These are phyloP conservation scores for Cadophora sp. DNA, from an alignment of 2,329 filamentous ascomycete species.

Conservation along the genomic window DNA sequence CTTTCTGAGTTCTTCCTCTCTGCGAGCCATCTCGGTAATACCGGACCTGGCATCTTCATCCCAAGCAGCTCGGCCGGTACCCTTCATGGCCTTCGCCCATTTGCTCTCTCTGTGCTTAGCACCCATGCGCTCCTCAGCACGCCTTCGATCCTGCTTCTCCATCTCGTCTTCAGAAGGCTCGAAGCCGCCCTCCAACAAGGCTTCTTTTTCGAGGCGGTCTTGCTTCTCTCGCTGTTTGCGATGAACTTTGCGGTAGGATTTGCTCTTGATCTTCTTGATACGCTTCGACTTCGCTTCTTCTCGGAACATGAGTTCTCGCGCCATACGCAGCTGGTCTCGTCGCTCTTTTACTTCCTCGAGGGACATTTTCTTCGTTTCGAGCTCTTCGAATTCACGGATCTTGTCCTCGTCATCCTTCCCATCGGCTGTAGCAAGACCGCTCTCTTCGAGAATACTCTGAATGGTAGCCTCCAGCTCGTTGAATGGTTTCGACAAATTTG, in stretches of 20 bases:
- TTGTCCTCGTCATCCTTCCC: conserved; percentile 67
- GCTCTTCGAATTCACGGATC: conserved; percentile 71
- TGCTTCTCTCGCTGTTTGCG: conserved; percentile 74
- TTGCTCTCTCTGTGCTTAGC: conserved; percentile 74
- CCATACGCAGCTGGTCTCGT: conserved; percentile 76
- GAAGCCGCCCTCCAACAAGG: conserved; percentile 63
- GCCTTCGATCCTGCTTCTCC: conserved; percentile 66
- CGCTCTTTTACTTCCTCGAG: conserved; percentile 76
- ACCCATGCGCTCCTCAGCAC: conserved; percentile 74
- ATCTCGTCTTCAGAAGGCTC: conserved; percentile 69
- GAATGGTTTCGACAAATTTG: conserved; percentile 68
- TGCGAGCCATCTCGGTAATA: conserved; percentile 68
- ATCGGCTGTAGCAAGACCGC: conserved; percentile 70
- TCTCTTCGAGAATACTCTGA: conserved; percentile 87
- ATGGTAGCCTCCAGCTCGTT: conserved; percentile 89
- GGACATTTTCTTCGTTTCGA: conserved; percentile 75
- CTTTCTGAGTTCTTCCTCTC: conserved; percentile 70
- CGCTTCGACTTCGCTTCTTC: conserved; percentile 89
- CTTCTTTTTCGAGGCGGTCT: conserved; percentile 62
- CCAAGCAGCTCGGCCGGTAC: conserved; percentile 69
- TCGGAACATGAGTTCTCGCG: conserved; percentile 84
- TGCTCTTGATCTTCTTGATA: conserved; percentile 99
- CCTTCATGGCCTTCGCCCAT: conserved; percentile 74
- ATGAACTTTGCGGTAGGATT: conserved; percentile 90
- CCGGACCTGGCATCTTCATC: conserved; percentile 72